These are phyloP conservation scores for Heterobasidion parviporum DNA, from an alignment of 1,284 basidiomycete species.

Conservation along the genomic window DNA sequence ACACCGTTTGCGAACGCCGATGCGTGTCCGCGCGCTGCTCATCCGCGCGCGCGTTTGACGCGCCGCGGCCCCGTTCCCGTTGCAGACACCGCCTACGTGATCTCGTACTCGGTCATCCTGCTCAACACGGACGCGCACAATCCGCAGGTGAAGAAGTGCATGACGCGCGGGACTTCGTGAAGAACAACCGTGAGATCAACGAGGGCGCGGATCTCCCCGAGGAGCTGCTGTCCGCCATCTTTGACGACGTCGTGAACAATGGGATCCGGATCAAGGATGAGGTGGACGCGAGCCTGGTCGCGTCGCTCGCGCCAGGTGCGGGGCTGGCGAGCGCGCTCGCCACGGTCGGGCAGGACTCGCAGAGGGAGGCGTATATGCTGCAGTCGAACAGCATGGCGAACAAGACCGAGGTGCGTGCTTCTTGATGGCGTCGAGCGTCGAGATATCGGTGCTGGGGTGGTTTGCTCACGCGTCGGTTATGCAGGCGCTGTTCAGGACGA, in stretches of 20 bases:
- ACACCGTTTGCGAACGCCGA: slow-evolving; percentile 81
- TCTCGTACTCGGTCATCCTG: slow-evolving; percentile 91
- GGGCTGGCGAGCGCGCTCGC: slow-evolving; percentile 69
- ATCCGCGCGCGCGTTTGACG: background rate
- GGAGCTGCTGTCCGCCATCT: slow-evolving; percentile 71
- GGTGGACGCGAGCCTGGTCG: slow-evolving; percentile 49
- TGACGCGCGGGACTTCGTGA: slow-evolving; percentile 88
- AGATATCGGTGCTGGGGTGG: too few relatives aligned
- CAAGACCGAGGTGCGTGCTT: slow-evolving; percentile 75
- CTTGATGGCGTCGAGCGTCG: too few relatives aligned
- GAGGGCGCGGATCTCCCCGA: slow-evolving; percentile 84
- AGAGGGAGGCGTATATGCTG: slow-evolving; percentile 89
- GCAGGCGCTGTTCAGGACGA: slow-evolving; percentile 81
- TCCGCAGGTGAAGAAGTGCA: slow-evolving; percentile 87
- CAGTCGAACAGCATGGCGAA: slow-evolving; percentile 93
- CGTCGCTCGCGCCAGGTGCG: slow-evolving; percentile 48
- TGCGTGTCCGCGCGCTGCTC: slow-evolving; percentile 20
- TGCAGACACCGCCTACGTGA: slow-evolving; percentile 84
- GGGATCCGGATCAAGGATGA: slow-evolving; percentile 99
- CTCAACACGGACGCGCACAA: slow-evolving; percentile 95
- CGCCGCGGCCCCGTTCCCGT: background rate
- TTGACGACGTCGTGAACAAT: slow-evolving; percentile 83
- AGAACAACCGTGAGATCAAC: slow-evolving; percentile 94
- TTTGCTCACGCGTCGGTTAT: background rate
- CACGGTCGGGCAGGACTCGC: slow-evolving; percentile 85